Evolutionary conservation across 331 rosid species (phyloP).

Genomic region (Malus hybrid): DNA sequence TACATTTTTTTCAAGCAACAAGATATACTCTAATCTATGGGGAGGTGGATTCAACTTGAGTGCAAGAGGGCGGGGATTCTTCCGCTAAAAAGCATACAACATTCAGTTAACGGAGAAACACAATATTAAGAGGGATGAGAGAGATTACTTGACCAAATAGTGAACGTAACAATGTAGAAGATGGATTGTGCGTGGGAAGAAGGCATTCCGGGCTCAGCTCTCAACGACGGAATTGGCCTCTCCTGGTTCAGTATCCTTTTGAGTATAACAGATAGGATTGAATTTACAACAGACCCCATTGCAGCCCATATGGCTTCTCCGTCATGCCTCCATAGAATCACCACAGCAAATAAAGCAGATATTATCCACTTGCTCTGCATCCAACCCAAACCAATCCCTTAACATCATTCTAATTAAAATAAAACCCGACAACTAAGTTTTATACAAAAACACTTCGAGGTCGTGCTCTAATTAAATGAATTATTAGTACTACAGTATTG

Average conservation of each 20-base stretch:
- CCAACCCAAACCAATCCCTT: slow-evolving; percentile 10
- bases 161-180: slow-evolving; percentile 46
- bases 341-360: slow-evolving; percentile 39
- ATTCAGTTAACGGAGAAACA: background rate
- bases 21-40: background rate
- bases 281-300: slow-evolving; percentile 62
- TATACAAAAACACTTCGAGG: background rate
- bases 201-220: slow-evolving; percentile 96
- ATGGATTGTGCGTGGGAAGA: slow-evolving; percentile 88
- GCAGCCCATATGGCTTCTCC: slow-evolving; percentile 70
- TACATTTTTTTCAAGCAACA: no score
- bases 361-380: slow-evolving; percentile 94
- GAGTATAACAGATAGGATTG: slow-evolving; percentile 40
- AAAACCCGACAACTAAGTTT: no score
- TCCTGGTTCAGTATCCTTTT: slow-evolving; percentile 74
- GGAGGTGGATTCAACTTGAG: background rate
- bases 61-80: background rate
- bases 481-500: background rate
- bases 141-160: slow-evolving; percentile 54
- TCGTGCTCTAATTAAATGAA: background rate
- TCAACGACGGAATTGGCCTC: slow-evolving; percentile 52
- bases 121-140: background rate
- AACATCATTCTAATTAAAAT: background rate
- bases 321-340: slow-evolving; percentile 76
- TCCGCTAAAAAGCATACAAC: background rate